A percentile compares a stretch with the other conserved stretches of the same genome.
Evolutionary conservation across 768 basidiomycete genomes (phyloP).

Genomic region (Cyathus striatus): DNA sequence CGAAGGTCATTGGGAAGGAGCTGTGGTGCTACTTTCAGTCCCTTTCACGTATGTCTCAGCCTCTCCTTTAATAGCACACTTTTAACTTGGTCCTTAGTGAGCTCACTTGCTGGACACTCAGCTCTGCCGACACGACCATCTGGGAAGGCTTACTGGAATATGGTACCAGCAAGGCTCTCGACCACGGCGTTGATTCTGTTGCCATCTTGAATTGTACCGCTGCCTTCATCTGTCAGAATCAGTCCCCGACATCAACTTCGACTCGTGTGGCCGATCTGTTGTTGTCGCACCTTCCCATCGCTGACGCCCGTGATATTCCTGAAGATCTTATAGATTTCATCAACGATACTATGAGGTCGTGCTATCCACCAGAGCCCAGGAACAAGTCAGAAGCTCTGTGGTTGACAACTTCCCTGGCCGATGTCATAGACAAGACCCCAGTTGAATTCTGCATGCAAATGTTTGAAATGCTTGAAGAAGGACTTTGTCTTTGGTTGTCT

Average conservation of each 20-base stretch:
- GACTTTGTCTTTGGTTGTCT: constrained; percentile 55
- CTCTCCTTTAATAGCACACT: constrained; percentile 3
- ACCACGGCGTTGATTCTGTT: constrained; percentile 50
- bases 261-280: constrained; percentile 60
- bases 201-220: constrained; percentile 56
- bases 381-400: constrained; percentile 54
- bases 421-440: constrained; percentile 53
- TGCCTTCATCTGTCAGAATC: constrained; percentile 32
- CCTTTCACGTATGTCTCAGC: constrained; percentile 54
- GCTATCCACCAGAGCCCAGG: constrained; percentile 61
- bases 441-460: constrained; percentile 36
- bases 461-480: constrained; percentile 47
- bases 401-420: constrained; percentile 53
- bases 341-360: constrained; percentile 51
- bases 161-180: constrained; percentile 51
- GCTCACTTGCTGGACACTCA: constrained; percentile 45
- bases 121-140: constrained; percentile 42
- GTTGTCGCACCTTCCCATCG: constrained; percentile 46
- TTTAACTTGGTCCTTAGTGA: constrained; percentile 19
- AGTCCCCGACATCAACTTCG: constrained; percentile 32
- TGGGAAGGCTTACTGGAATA: constrained; percentile 60
- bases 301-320: constrained; percentile 50
- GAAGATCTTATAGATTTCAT: constrained; percentile 50
- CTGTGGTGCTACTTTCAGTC: constrained; percentile 45
- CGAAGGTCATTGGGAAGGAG: constrained; percentile 49